A percentile compares a stretch with the other conserved stretches of the same genome.
These are phyloP conservation scores for Leccinellum rugosiceps DNA, from an alignment of 768 basidiomycete species.

Conservation along the genomic window DNA sequence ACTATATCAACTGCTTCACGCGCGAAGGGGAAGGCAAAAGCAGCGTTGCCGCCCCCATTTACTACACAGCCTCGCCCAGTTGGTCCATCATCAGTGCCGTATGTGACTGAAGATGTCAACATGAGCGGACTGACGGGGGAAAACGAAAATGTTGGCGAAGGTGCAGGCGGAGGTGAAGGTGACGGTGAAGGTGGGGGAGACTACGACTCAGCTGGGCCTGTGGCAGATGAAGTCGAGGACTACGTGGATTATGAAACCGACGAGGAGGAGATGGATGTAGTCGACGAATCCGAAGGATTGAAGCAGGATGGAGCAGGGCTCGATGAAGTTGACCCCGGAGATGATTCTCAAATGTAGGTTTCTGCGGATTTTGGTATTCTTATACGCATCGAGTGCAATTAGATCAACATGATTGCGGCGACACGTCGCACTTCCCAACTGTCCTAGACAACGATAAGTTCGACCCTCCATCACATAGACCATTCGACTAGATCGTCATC, in stretches of 20 bases:
- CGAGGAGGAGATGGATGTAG: constrained; percentile 43
- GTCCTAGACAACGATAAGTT: neutral
- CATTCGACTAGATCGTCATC: too few relatives aligned
- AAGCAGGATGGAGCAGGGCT: constrained; percentile 36
- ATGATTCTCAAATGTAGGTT: constrained; percentile 10
- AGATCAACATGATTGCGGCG: neutral
- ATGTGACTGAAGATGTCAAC: constrained; percentile 24
- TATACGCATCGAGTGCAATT: neutral
- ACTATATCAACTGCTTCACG: constrained; percentile 29
- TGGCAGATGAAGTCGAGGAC: constrained; percentile 25
- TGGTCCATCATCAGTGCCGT: constrained; percentile 26
- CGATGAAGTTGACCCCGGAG: constrained; percentile 27
- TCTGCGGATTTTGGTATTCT: neutral
- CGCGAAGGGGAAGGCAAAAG: constrained; percentile 32
- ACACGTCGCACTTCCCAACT: neutral
- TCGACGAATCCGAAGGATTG: constrained; percentile 45
- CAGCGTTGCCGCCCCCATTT: constrained; percentile 24
- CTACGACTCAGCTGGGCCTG: constrained; percentile 19
- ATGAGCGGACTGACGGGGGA: constrained; percentile 23
- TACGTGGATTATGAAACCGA: constrained; percentile 32
- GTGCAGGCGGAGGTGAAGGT: constrained; percentile 38
- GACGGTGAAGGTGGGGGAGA: constrained; percentile 34
- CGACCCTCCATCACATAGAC: neutral
- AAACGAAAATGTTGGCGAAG: constrained; percentile 34
- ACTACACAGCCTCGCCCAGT: constrained; percentile 29